Base-by-base conservation (phyloP, 2,329 filamentous ascomycete species). In the Cladosporium sp. region DNA sequence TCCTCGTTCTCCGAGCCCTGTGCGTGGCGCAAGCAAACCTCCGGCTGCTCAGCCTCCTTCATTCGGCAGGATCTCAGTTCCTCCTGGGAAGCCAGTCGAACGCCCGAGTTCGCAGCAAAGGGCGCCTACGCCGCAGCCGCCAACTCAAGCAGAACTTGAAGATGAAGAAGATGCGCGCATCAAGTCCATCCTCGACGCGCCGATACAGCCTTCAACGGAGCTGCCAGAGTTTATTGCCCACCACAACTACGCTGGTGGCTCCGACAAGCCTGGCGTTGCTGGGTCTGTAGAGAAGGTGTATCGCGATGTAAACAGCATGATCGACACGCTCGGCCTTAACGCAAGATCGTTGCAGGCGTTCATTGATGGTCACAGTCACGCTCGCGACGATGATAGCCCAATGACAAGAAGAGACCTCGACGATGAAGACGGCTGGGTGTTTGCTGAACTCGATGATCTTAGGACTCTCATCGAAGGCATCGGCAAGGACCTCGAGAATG, bases 281-380 rank as follows among this genome's bases (percentile, higher is more conserved):
- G 78, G 75, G 25, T 74, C 80, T 65, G 78, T 82, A 58, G 78
- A 82, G 66, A 74, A 74, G 54, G 69, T 82, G 54, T 94, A 90
- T 71, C 83, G 88, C 45, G 90, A 93, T 67, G 89, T 93, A 70
- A 93, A 94, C 72, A 89, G 89, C 12, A 99, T 97, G 94, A 87
- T 99, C 43, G 91, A 97, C 67, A 93, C 90, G 0, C 78, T 97
- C 40, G 93, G 93, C 9, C 82, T 97, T 51, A 97, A 97, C 70
- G 85, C 89, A 5, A 83, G 93, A 15, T 85, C 81, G 7, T 67
- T 88, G 42, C 74, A 79, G 19, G 77, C 80, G 0, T 87, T 83
- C 66, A 74, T 92, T 43, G 80, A 83, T 58, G 90, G 88, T 7
- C 89, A 95, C 65, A 79, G 79, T 11, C 77, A 85, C 51, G 75